Conservation (phyloP, 2,329 filamentous ascomycete species). For the Pochonia chlamydosporia region DNA sequence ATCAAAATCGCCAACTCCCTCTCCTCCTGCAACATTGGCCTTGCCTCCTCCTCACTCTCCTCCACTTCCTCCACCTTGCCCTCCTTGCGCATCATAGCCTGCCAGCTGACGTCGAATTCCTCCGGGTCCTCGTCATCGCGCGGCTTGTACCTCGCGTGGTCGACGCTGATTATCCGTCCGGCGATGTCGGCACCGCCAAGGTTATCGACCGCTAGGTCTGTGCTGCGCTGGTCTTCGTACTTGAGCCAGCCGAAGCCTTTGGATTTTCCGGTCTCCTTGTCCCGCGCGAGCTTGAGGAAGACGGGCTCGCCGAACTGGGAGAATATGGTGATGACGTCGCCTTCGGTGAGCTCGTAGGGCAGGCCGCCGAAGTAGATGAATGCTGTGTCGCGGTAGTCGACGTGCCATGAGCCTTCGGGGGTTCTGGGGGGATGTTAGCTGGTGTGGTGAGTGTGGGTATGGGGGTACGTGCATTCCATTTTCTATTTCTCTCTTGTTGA, state of each 20-base stretch:
- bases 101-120: constrained; percentile 53
- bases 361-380: constrained; percentile 95
- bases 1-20: constrained; percentile 70
- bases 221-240: constrained; percentile 96
- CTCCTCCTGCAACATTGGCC: constrained; percentile 75
- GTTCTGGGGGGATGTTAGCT: constrained; percentile 44
- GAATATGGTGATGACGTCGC: constrained; percentile 93
- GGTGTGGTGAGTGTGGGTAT: neutral
- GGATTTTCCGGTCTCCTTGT: constrained; percentile 94
- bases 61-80: constrained; percentile 38
- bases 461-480: constrained; percentile 61
- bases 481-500: constrained; percentile 93
- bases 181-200: constrained; percentile 79
- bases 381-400: constrained; percentile 95
- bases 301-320: constrained; percentile 95
- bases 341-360: constrained; percentile 87
- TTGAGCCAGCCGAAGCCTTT: constrained; percentile 95
- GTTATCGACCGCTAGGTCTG: constrained; percentile 94
- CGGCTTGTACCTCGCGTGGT: constrained; percentile 87
- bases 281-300: constrained; percentile 84
- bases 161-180: constrained; percentile 76
- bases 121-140: constrained; percentile 70
- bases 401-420: constrained; percentile 89
- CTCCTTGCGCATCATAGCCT: constrained; percentile 51
- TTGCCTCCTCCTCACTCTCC: constrained; percentile 41